Percentiles rank a stretch among this genome's conserved stretches.
phyloP scores from a whole-genome alignment of 2,329 filamentous ascomycete genomes.

The Botrytis galanthina region DNA sequence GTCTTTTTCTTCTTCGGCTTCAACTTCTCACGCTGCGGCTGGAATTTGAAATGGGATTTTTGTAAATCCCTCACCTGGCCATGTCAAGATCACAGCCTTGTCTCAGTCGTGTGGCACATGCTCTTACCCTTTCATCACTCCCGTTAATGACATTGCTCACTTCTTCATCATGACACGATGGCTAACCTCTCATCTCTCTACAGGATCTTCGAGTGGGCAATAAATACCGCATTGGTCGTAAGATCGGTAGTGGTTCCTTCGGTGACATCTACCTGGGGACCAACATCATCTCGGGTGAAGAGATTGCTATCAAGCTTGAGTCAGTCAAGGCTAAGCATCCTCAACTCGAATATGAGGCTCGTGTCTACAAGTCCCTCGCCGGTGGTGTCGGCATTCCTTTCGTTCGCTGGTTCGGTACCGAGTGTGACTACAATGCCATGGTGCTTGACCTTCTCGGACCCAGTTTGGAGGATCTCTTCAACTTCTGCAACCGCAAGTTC shows the following conservation, averaged over 20 bases:
- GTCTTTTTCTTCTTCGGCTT: conserved; percentile 18
- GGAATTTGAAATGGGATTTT: conserved; percentile 1
- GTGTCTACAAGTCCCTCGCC: conserved; percentile 85
- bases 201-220: conserved; percentile 99
- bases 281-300: conserved; percentile 99
- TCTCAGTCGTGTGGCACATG: conserved; percentile 26
- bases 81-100: conserved; percentile 30
- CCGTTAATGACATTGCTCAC: neutral
- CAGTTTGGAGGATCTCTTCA: conserved; percentile 96
- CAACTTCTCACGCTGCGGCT: conserved; percentile 24
- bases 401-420: conserved; percentile 98
- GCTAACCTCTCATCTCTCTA: conserved; percentile 27
- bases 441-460: conserved; percentile 95
- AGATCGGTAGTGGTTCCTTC: conserved; percentile 97
- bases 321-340: conserved; percentile 99
- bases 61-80: conserved; percentile 22
- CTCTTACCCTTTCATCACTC: conserved; percentile 10
- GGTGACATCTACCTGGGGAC: conserved; percentile 99
- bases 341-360: conserved; percentile 97
- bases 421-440: conserved; percentile 99
- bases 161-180: conserved; percentile 20
- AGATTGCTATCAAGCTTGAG: conserved; percentile 99
- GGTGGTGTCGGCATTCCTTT: conserved; percentile 98
- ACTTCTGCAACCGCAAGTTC: conserved; percentile 99
- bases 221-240: conserved; percentile 98